A percentile compares a stretch with the other conserved stretches of the same genome.
Evolutionary conservation across 495 filamentous ascomycete genomes (phyloP).

Genomic region (Hypoxylon cercidicola): DNA sequence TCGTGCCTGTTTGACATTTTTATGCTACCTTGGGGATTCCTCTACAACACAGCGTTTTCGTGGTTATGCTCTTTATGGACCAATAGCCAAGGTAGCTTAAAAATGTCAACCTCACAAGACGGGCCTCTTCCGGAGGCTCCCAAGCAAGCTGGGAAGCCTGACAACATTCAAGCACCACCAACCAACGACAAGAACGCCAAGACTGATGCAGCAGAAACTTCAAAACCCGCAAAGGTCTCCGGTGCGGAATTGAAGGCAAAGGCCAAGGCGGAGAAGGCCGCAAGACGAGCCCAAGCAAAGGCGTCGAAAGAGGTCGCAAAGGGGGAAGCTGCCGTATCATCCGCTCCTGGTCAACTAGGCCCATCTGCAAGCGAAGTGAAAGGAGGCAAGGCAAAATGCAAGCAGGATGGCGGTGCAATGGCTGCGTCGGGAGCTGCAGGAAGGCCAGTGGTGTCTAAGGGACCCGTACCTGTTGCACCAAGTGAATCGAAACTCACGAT

Average conservation of each 20-base stretch:
- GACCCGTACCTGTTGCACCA: conserved; percentile 54
- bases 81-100: conserved; percentile 5
- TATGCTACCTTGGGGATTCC: conserved; percentile 7
- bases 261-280: conserved; percentile 82
- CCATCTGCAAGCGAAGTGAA: conserved; percentile 49
- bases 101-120: conserved; percentile 32
- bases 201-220: conserved; percentile 21
- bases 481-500: conserved; percentile 75
- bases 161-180: conserved; percentile 40
- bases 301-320: conserved; percentile 53
- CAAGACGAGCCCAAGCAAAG: conserved; percentile 72
- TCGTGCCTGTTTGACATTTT: conserved; percentile 2
- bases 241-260: conserved; percentile 78
- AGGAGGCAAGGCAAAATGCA: conserved; percentile 58
- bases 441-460: conserved; percentile 43
- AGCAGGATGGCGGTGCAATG: conserved; percentile 55
- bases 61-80: conserved; percentile 13
- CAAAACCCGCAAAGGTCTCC: conserved; percentile 60
- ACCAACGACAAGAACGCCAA: conserved; percentile 42
- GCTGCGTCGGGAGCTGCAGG: conserved; percentile 45
- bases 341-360: conserved; percentile 37
- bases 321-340: conserved; percentile 41
- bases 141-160: conserved; percentile 34
- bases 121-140: conserved; percentile 23
- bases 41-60: conserved; percentile 3